Percentiles rank a stretch among this genome's conserved stretches.
These are phyloP conservation scores for Fusarium beomiforme DNA, from an alignment of 2,329 filamentous ascomycete genomes.

Conservation along the genomic window DNA sequence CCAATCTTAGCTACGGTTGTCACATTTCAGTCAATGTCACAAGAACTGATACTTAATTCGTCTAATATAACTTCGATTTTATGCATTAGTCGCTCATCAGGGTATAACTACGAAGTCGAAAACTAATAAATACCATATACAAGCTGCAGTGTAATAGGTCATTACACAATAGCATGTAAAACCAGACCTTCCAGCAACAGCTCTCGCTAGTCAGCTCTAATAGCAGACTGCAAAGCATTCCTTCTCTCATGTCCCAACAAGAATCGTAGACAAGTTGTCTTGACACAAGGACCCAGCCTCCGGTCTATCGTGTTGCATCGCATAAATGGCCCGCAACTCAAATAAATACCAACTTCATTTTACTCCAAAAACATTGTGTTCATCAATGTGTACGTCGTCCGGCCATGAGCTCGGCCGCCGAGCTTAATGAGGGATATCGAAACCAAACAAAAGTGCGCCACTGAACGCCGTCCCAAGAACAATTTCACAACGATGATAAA, in stretches of 20 bases:
- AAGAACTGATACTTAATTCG: slow-evolving; percentile 27
- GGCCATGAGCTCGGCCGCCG: slow-evolving; percentile 40
- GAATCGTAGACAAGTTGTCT: slow-evolving; percentile 35
- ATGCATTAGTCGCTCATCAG: slow-evolving; percentile 49
- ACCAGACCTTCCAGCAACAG: slow-evolving; percentile 32
- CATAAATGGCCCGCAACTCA: slow-evolving; percentile 11
- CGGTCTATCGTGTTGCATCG: slow-evolving; percentile 6
- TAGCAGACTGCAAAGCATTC: slow-evolving; percentile 16
- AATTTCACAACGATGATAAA: slow-evolving; percentile 18
- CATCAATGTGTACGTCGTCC: slow-evolving; percentile 45
- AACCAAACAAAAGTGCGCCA: slow-evolving; percentile 40
- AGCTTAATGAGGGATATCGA: slow-evolving; percentile 44
- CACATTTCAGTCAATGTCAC: neutral
- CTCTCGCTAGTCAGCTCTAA: slow-evolving; percentile 31
- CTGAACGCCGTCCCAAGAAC: slow-evolving; percentile 41
- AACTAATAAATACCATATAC: slow-evolving; percentile 48
- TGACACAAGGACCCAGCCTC: slow-evolving; percentile 39
- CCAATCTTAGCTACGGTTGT: neutral
- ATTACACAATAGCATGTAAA: slow-evolving; percentile 34
- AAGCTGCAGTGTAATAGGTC: slow-evolving; percentile 27
- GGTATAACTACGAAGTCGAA: slow-evolving; percentile 52
- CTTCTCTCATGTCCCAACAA: slow-evolving; percentile 24
- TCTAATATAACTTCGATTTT: slow-evolving; percentile 41
- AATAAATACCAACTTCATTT: slow-evolving; percentile 30
- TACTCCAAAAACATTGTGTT: slow-evolving; percentile 40